Evolutionary conservation across 75 land plant genomes (phyloP).

Genomic region (Pinus albicaulis): DNA sequence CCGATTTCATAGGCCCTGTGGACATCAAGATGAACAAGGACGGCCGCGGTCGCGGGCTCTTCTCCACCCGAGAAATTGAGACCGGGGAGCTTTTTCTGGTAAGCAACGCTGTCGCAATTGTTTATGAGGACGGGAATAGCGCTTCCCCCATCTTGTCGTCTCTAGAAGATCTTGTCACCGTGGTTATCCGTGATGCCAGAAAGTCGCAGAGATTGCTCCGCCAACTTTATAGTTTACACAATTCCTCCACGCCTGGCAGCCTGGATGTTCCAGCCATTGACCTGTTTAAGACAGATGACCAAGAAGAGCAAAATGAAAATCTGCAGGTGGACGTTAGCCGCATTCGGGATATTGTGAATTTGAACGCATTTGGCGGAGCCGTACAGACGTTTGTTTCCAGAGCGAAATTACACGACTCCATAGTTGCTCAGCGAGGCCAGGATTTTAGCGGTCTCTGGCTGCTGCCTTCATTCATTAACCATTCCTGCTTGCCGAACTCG

Average conservation of each 20-base stretch:
- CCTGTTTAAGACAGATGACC: background rate
- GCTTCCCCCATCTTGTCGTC: background rate
- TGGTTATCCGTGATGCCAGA: background rate
- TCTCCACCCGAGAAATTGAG: slow-evolving; percentile 14
- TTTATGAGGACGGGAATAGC: background rate
- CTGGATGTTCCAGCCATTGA: background rate
- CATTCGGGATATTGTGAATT: slow-evolving; percentile 15
- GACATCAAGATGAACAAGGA: slow-evolving; percentile 8
- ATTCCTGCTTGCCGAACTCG: slow-evolving; percentile 28
- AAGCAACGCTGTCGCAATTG: slow-evolving; percentile 28
- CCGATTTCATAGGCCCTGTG: slow-evolving; percentile 26
- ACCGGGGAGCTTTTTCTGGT: slow-evolving; percentile 29
- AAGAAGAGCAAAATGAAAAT: background rate
- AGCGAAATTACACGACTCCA: background rate
- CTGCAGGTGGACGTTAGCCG: background rate
- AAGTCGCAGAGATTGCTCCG: slow-evolving; percentile 13
- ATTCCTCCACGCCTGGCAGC: background rate
- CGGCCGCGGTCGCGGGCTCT: slow-evolving; percentile 30
- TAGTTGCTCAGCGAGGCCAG: background rate
- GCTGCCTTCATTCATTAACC: slow-evolving; percentile 34
- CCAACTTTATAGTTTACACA: slow-evolving; percentile 15
- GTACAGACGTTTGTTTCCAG: background rate
- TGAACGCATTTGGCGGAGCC: slow-evolving; percentile 15
- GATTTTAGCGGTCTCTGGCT: slow-evolving; percentile 20
- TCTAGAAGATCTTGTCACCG: background rate